Evolutionary conservation across 1,284 basidiomycete species (phyloP).

Genomic region (Leccinum subrobustum): DNA sequence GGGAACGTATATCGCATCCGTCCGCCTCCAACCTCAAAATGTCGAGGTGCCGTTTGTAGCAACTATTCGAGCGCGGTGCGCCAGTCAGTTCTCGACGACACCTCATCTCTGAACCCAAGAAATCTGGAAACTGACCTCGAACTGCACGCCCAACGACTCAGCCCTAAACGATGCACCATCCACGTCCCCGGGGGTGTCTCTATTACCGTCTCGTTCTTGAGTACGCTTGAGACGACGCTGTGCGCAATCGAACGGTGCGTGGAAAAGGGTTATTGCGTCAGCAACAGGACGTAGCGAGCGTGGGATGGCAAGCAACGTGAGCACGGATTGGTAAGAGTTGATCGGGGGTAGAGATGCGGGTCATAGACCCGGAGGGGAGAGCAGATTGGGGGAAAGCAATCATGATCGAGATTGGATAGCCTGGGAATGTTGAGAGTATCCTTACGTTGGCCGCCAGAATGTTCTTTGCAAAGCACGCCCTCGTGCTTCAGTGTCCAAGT

Average conservation of each 20-base stretch:
- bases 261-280: slow-evolving; percentile 82
- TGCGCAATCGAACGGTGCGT: slow-evolving; percentile 89
- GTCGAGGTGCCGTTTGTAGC: slow-evolving; percentile 82
- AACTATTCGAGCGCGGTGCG: slow-evolving; percentile 48
- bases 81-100: neutral
- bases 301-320: slow-evolving; percentile 90
- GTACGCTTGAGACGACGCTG: slow-evolving; percentile 85
- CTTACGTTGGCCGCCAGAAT: no score
- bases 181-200: slow-evolving; percentile 85
- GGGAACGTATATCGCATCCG: slow-evolving; percentile 95
- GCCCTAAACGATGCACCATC: slow-evolving; percentile 69
- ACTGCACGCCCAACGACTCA: slow-evolving; percentile 82
- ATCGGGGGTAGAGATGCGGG: no score
- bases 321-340: slow-evolving; percentile 79
- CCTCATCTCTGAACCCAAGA: no score
- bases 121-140: slow-evolving; percentile 61
- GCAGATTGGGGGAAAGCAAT: no score
- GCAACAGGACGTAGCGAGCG: slow-evolving; percentile 72
- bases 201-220: slow-evolving; percentile 93
- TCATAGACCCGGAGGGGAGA: no score
- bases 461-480: no score
- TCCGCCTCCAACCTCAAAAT: slow-evolving; percentile 87
- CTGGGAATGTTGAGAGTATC: no score
- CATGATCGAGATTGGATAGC: no score
- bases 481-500: no score